phyloP scores from a whole-genome alignment of 2,329 filamentous ascomycete genomes.

The Curvularia sp. region DNA sequence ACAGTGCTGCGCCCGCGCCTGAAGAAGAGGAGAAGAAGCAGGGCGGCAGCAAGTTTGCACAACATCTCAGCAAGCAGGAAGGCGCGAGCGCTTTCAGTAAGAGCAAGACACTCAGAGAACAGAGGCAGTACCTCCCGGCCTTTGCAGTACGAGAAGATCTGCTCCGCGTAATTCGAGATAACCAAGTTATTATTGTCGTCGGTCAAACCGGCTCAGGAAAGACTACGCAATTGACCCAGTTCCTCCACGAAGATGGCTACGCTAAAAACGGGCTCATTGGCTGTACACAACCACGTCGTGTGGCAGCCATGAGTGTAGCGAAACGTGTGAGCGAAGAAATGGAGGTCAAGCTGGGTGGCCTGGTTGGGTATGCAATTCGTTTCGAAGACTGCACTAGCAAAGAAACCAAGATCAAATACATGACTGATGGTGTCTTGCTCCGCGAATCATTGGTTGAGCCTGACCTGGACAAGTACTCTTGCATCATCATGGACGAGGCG shows the following conservation, averaged over 20 bases:
- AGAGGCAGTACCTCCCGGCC: slow-evolving; percentile 90
- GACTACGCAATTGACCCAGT: slow-evolving; percentile 96
- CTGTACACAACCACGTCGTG: slow-evolving; percentile 93
- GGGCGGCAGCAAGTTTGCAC: slow-evolving; percentile 78
- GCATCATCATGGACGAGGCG: slow-evolving; percentile 99
- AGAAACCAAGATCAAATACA: slow-evolving; percentile 96
- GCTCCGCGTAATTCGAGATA: slow-evolving; percentile 89
- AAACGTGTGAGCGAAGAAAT: slow-evolving; percentile 99
- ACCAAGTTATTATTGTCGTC: slow-evolving; percentile 95
- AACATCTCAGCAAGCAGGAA: slow-evolving; percentile 86
- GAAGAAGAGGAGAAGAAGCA: slow-evolving; percentile 74
- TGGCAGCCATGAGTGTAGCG: slow-evolving; percentile 98
- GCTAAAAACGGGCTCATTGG: slow-evolving; percentile 87
- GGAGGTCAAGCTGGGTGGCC: slow-evolving; percentile 86
- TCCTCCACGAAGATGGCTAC: slow-evolving; percentile 94
- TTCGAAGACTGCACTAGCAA: slow-evolving; percentile 98
- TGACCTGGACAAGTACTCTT: slow-evolving; percentile 94
- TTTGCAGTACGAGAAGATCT: slow-evolving; percentile 96
- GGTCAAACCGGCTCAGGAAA: slow-evolving; percentile 98
- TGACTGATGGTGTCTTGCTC: slow-evolving; percentile 96
- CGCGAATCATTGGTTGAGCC: slow-evolving; percentile 91
- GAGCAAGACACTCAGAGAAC: slow-evolving; percentile 87
- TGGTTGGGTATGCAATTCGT: slow-evolving; percentile 95
- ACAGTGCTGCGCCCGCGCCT: slow-evolving; percentile 81
- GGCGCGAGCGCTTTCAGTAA: slow-evolving; percentile 89